Evolutionary conservation across 768 basidiomycete genomes (phyloP).

Genomic region (Termitomyces sp.): DNA sequence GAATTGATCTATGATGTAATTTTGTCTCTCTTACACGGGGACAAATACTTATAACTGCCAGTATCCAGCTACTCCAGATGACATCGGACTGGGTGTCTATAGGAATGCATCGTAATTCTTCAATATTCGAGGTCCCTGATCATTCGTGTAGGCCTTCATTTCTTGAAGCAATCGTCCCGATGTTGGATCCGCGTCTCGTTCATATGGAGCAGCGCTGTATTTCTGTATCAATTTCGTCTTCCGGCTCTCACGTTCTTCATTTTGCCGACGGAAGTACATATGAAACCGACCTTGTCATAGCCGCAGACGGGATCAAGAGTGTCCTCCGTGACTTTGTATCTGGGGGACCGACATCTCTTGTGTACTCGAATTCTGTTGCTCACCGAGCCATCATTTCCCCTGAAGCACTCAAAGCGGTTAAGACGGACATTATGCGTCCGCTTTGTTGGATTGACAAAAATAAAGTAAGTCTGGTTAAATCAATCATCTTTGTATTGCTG

Average conservation of each 20-base stretch:
- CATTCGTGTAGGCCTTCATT: conserved; percentile 43
- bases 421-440: conserved; percentile 37
- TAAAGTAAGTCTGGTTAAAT: conserved; percentile 34
- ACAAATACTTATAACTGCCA: conserved; percentile 14
- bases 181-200: conserved; percentile 38
- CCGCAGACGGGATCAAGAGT: conserved; percentile 56
- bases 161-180: conserved; percentile 44
- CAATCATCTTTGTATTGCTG: background rate
- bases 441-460: conserved; percentile 43
- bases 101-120: conserved; percentile 20
- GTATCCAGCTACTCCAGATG: conserved; percentile 33
- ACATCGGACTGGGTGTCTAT: conserved; percentile 45
- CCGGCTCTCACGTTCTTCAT: conserved; percentile 32
- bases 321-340: conserved; percentile 36
- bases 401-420: conserved; percentile 37
- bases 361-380: conserved; percentile 46
- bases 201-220: conserved; percentile 54
- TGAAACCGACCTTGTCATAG: conserved; percentile 48
- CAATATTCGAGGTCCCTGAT: background rate
- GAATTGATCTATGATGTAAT: conserved; percentile 46
- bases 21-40: background rate
- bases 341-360: conserved; percentile 21
- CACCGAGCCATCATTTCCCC: conserved; percentile 48
- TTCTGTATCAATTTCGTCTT: conserved; percentile 27
- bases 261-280: conserved; percentile 50